Evolutionary conservation across 2,329 filamentous ascomycete genomes (phyloP).

Genomic region (Sarocladiaceae sp.): DNA sequence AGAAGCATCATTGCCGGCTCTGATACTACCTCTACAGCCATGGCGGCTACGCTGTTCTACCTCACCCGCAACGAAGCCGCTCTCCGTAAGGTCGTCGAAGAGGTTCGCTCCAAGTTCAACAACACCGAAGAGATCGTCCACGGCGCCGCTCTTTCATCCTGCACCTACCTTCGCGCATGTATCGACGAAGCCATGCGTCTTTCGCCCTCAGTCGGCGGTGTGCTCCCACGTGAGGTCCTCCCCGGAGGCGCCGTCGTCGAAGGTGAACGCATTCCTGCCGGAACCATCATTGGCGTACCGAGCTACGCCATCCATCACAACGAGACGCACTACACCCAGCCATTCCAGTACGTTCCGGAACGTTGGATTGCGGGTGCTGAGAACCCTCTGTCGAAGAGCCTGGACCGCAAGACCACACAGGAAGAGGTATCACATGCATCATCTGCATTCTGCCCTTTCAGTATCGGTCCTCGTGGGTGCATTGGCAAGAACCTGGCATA

Average conservation of each 20-base stretch:
- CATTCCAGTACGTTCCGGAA: constrained; percentile 56
- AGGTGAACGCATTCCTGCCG: constrained; percentile 47
- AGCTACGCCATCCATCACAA: constrained; percentile 67
- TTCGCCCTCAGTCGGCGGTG: constrained; percentile 53
- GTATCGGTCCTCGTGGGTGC: constrained; percentile 62
- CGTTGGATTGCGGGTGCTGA: constrained; percentile 52
- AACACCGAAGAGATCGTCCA: constrained; percentile 49
- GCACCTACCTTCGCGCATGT: constrained; percentile 56
- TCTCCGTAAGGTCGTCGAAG: constrained; percentile 39
- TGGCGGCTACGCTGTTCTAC: constrained; percentile 58
- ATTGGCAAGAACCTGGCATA: constrained; percentile 67
- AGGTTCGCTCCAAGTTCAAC: constrained; percentile 46
- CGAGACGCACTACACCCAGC: constrained; percentile 51
- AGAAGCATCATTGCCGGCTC: constrained; percentile 37
- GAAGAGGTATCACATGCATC: constrained; percentile 51
- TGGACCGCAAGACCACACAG: constrained; percentile 34
- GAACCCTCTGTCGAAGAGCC: constrained; percentile 25
- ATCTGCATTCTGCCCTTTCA: constrained; percentile 69
- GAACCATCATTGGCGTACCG: constrained; percentile 57
- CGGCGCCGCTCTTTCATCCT: constrained; percentile 41
- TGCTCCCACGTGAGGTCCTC: constrained; percentile 54
- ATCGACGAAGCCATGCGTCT: constrained; percentile 61
- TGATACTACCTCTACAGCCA: constrained; percentile 65
- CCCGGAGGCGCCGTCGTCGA: constrained; percentile 48
- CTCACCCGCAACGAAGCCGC: constrained; percentile 43